A percentile compares a stretch with the other conserved stretches of the same genome.
Evolutionary conservation across 2,329 filamentous ascomycete species (phyloP).

Genomic region (Aureobasidium subglaciale): DNA sequence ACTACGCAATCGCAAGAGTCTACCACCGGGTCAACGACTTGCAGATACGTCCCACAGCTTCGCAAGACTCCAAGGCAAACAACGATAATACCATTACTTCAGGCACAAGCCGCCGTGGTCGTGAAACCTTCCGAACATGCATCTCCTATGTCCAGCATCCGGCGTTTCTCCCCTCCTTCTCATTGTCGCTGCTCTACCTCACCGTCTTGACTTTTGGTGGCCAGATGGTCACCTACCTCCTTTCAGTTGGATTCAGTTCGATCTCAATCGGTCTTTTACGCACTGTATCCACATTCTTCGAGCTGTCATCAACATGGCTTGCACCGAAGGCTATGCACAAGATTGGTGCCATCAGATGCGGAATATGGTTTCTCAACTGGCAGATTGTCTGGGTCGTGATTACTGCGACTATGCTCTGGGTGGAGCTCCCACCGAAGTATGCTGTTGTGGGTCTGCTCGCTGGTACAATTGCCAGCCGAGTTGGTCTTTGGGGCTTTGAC

Average conservation of each 20-base stretch:
- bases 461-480: constrained; percentile 34
- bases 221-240: constrained; percentile 59
- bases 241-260: constrained; percentile 47
- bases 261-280: constrained; percentile 49
- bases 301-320: constrained; percentile 55
- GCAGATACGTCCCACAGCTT: neutral
- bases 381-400: constrained; percentile 51
- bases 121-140: constrained; percentile 16
- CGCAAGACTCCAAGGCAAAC: neutral
- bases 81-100: neutral
- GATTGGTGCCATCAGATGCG: constrained; percentile 51
- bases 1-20: constrained; percentile 45
- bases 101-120: constrained; percentile 27
- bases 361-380: constrained; percentile 65
- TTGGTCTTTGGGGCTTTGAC: constrained; percentile 44
- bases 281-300: constrained; percentile 47
- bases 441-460: constrained; percentile 29
- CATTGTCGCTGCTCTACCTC: constrained; percentile 54
- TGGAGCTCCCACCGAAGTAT: constrained; percentile 15
- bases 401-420: constrained; percentile 30
- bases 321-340: constrained; percentile 49
- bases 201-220: constrained; percentile 54
- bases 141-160: constrained; percentile 46
- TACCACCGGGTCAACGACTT: constrained; percentile 13
- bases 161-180: constrained; percentile 55